Conservation (phyloP, 2,329 filamentous ascomycete species). For the Ophiostoma angusticollis region DNA sequence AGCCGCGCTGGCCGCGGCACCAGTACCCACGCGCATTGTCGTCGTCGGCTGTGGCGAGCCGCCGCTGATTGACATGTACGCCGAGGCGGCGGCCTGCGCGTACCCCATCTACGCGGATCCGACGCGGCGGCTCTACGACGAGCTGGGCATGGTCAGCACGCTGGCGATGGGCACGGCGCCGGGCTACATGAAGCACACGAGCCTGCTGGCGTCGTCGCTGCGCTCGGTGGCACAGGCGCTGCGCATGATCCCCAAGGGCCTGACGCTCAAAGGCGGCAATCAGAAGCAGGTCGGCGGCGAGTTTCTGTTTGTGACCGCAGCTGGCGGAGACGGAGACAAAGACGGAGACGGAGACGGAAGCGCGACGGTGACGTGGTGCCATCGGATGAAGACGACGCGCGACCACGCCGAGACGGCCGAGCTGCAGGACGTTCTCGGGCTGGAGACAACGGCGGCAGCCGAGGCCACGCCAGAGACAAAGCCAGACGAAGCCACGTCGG, state of each 20-base stretch:
- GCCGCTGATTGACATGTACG: conserved; percentile 54
- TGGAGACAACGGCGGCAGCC: conserved; percentile 23
- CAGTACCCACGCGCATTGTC: conserved; percentile 48
- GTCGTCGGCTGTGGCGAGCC: conserved; percentile 63
- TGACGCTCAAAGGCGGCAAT: conserved; percentile 52
- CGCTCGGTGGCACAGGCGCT: conserved; percentile 47
- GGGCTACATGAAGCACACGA: conserved; percentile 47
- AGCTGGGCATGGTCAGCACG: conserved; percentile 56
- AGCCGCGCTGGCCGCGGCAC: conserved; percentile 34
- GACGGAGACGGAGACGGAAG: conserved; percentile 15
- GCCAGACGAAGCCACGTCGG: background rate
- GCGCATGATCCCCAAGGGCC: conserved; percentile 40
- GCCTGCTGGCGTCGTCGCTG: conserved; percentile 33
- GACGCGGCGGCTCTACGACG: conserved; percentile 49
- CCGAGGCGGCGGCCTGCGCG: conserved; percentile 45
- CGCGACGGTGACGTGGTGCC: conserved; percentile 55
- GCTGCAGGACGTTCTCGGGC: conserved; percentile 48
- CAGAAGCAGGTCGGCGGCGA: conserved; percentile 62
- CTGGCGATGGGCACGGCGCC: conserved; percentile 46
- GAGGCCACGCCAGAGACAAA: no score
- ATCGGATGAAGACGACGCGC: conserved; percentile 66
- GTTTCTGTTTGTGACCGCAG: conserved; percentile 57
- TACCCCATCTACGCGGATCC: conserved; percentile 74
- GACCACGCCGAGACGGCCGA: conserved; percentile 64
- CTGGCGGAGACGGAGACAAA: background rate